A percentile compares a stretch with the other conserved stretches of the same genome.
These are phyloP conservation scores for Penicillium taxi DNA, from an alignment of 495 filamentous ascomycete species.

Conservation along the genomic window DNA sequence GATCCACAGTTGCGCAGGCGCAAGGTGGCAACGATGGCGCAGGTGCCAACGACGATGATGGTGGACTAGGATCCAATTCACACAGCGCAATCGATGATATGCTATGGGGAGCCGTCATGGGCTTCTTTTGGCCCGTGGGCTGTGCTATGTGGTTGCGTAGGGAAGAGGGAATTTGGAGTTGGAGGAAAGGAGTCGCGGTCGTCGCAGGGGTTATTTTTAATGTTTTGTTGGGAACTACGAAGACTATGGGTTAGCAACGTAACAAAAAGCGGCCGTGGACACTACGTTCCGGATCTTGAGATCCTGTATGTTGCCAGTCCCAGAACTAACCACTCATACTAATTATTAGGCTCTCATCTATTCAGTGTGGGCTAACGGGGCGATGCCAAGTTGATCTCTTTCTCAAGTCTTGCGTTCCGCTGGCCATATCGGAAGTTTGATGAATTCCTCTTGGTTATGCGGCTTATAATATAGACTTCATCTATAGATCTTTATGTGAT, in stretches of 20 bases:
- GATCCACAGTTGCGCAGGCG: constrained; percentile 38
- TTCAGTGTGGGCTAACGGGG: too few relatives aligned
- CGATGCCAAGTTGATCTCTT: too few relatives aligned
- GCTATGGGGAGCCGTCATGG: constrained; percentile 79
- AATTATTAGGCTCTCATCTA: too few relatives aligned
- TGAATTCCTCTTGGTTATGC: too few relatives aligned
- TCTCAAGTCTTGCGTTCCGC: too few relatives aligned
- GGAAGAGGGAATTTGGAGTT: constrained; percentile 83
- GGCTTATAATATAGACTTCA: too few relatives aligned
- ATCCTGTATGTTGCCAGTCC: too few relatives aligned
- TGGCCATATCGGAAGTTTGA: too few relatives aligned
- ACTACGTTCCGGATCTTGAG: too few relatives aligned
- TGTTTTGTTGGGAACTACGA: constrained; percentile 59
- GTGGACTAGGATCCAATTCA: constrained; percentile 37
- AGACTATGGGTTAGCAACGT: constrained; percentile 48
- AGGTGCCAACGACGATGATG: constrained; percentile 45
- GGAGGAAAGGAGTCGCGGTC: constrained; percentile 74
- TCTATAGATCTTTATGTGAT: too few relatives aligned
- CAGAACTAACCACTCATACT: too few relatives aligned
- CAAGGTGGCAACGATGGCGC: constrained; percentile 28
- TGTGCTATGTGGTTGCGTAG: constrained; percentile 75
- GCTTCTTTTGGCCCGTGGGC: constrained; percentile 89
- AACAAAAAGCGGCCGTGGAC: too few relatives aligned
- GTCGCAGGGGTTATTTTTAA: constrained; percentile 72
- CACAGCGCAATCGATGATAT: constrained; percentile 65